Evolutionary conservation across 768 basidiomycete species (phyloP), one percentile per base, ranked within the genome.

Genomic region (Leccinum olivaceopallidum): DNA sequence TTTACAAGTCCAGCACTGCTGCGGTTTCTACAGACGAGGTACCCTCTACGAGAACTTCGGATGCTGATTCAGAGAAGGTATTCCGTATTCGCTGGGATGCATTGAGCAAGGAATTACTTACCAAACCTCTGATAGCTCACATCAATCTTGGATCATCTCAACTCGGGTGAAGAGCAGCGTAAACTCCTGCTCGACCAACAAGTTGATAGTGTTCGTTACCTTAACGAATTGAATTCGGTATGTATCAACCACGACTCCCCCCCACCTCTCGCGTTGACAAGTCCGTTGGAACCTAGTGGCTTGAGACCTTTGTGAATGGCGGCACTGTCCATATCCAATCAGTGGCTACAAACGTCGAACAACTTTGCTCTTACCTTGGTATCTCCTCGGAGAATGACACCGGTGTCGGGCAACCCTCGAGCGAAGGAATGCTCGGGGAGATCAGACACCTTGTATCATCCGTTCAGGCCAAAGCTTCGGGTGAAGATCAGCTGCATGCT

Each of bases 271-370:
- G n/a, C 34, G 39, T 16, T 20, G 36, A 30, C 52, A 4, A 66
- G 50, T 59, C 12, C 16, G 28, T 48, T 26, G 6, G 14, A 22
- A 48, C 53, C 10, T 56, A 90, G 85, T 95, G 93, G 93, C 81
- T 95, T 47, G 93, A 94, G 65, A 77, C 85, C 3, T 93, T 94
- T 70, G 90, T 93, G 42, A 85, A 85, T 44, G 85, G 86, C 49
- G 87, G 88, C n/a, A 87, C 86, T 0, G 81, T 83, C 14, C 89
- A 92, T 63, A 86, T 91, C 24, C 83, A 88, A 66, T 75, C 77
- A 37, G 77, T 92, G 14, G 82, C 85, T 10, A 76, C 77, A 18
- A 82, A 82, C 54, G 76, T 93, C 1, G 83, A 89, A 37, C 79
- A 82, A 26, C 75, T 94, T 24, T 85, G 83, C 66, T 70, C 76